Evolutionary conservation across 2,329 filamentous ascomycete genomes (phyloP).

Genomic region (Claviceps lovelessii): DNA sequence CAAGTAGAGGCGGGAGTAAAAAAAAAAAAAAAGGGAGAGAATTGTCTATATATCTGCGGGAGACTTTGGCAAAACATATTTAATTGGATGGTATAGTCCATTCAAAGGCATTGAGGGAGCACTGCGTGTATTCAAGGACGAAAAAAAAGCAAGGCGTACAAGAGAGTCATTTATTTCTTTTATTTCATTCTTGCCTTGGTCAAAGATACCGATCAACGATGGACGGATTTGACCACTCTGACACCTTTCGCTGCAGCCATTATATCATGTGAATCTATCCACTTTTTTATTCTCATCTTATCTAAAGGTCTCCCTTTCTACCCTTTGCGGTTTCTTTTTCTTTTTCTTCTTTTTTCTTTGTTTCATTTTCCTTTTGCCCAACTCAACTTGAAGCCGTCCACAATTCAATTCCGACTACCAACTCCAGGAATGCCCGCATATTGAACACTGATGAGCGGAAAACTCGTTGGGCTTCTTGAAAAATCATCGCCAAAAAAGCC

Average conservation of each 20-base stretch:
- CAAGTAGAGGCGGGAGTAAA: conserved; percentile 13
- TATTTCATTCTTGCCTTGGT: background rate
- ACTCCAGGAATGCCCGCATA: background rate
- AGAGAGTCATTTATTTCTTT: background rate
- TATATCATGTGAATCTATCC: background rate
- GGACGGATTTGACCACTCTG: background rate
- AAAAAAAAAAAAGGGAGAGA: background rate
- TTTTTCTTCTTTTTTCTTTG: background rate
- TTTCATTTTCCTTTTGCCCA: background rate
- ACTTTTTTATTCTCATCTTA: background rate
- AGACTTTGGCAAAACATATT: background rate
- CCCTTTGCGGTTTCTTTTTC: background rate
- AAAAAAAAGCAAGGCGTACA: background rate
- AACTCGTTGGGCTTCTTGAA: background rate
- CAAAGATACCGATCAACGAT: background rate
- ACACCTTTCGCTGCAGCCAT: background rate
- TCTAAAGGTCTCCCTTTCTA: background rate
- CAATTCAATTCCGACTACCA: background rate
- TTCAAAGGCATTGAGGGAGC: background rate
- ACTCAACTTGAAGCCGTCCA: background rate
- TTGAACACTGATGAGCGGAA: background rate
- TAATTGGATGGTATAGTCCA: background rate
- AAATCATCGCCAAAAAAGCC: background rate
- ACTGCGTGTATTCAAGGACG: background rate
- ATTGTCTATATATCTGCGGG: background rate